Percentiles rank a stretch among this genome's conserved stretches.
phyloP scores from a whole-genome alignment of 495 filamentous ascomycete species.

The Penicillium soppii region DNA sequence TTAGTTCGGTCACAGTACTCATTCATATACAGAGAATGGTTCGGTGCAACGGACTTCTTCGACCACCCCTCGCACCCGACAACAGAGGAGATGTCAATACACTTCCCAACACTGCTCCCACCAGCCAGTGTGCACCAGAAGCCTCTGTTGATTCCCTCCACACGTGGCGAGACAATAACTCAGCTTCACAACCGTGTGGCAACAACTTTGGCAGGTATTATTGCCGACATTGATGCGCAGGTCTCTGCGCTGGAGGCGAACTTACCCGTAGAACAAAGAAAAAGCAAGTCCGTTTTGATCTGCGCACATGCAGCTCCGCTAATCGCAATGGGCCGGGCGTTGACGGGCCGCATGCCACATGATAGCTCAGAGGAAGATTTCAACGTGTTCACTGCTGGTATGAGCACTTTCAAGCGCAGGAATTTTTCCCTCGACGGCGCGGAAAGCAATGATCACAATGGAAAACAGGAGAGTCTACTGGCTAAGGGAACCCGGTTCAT shows the following conservation, averaged over 20 bases:
- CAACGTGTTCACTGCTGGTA: constrained; percentile 76
- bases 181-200: constrained; percentile 80
- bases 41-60: constrained; percentile 66
- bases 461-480: constrained; percentile 22
- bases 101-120: constrained; percentile 62
- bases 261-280: constrained; percentile 18
- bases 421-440: background rate
- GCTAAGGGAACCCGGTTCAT: constrained; percentile 31
- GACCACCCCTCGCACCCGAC: constrained; percentile 77
- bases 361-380: constrained; percentile 74
- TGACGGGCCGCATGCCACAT: constrained; percentile 75
- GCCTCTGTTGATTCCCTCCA: constrained; percentile 62
- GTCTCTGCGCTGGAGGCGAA: constrained; percentile 33
- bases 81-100: constrained; percentile 51
- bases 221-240: constrained; percentile 66
- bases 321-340: constrained; percentile 76
- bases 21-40: constrained; percentile 72
- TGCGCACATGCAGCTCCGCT: constrained; percentile 90
- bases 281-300: constrained; percentile 65
- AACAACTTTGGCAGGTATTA: constrained; percentile 65
- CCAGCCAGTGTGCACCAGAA: constrained; percentile 44
- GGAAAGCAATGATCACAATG: constrained; percentile 21
- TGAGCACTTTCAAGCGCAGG: constrained; percentile 60
- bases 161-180: constrained; percentile 71
- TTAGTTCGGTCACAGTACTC: background rate